Evolutionary conservation across 2,329 filamentous ascomycete genomes (phyloP).

Genomic region (Tolypocladium ophioglossoides): DNA sequence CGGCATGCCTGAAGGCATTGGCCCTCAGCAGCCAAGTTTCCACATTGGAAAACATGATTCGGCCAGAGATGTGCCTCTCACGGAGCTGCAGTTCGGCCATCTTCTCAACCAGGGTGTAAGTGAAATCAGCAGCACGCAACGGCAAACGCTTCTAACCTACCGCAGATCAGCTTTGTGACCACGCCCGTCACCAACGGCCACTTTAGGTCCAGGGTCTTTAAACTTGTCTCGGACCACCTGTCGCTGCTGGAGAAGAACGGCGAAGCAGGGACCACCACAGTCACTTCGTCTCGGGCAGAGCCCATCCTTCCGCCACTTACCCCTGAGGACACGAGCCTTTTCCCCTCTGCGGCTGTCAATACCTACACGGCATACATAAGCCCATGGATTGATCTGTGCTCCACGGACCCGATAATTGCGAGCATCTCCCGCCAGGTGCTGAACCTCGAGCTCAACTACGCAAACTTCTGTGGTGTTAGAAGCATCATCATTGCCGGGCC

Average conservation of each 20-base stretch:
- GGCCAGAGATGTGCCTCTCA: constrained; percentile 46
- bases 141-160: not conserved
- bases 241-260: constrained; percentile 30
- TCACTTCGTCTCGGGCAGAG: constrained; percentile 37
- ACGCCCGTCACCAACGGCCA: constrained; percentile 65
- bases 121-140: constrained; percentile 8
- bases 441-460: constrained; percentile 85
- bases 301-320: constrained; percentile 60
- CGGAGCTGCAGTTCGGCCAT: constrained; percentile 53
- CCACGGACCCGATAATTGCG: constrained; percentile 69
- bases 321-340: constrained; percentile 66
- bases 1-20: constrained; percentile 14
- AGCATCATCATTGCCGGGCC: constrained; percentile 79
- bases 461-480: constrained; percentile 84
- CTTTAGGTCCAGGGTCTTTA: constrained; percentile 60
- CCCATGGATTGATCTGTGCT: constrained; percentile 86
- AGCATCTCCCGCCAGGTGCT: constrained; percentile 84
- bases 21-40: constrained; percentile 34
- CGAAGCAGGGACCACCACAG: constrained; percentile 25
- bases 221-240: constrained; percentile 47
- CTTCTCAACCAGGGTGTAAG: constrained; percentile 60
- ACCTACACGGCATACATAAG: constrained; percentile 74
- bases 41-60: constrained; percentile 69
- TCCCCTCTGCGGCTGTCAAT: constrained; percentile 56
- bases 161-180: constrained; percentile 68